Evolutionary conservation across 2,329 filamentous ascomycete species (phyloP).

Genomic region (Stylonectria norvegica): DNA sequence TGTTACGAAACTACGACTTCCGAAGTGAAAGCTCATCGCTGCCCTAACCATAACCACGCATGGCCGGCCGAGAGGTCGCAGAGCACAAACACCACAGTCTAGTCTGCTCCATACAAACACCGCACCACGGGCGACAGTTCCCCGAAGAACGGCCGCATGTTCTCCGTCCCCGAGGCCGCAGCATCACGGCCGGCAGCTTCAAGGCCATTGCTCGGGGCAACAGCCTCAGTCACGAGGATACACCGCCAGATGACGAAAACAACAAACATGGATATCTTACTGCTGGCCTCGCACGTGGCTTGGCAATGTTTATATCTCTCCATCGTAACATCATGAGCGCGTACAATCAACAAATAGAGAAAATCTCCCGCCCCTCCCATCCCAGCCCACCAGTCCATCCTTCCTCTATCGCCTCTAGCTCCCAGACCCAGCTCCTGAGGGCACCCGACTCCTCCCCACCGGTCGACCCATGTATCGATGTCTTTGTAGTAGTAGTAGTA

Average conservation of each 20-base stretch:
- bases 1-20: too few relatives aligned
- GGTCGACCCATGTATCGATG: conserved; percentile 12
- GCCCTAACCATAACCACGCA: too few relatives aligned
- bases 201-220: not conserved
- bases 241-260: conserved; percentile 1
- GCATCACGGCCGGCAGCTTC: not conserved
- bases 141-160: not conserved
- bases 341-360: conserved; percentile 14
- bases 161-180: not conserved
- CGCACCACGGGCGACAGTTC: conserved; percentile 4
- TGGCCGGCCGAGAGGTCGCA: conserved; percentile 5
- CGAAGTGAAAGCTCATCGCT: too few relatives aligned
- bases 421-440: conserved; percentile 7
- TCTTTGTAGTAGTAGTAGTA: conserved; percentile 7
- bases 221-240: not conserved
- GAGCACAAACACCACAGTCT: not conserved
- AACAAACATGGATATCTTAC: conserved; percentile 24
- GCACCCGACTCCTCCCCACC: conserved; percentile 7
- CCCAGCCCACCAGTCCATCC: not conserved
- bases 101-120: conserved; percentile 2
- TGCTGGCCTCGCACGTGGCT: conserved; percentile 10
- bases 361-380: conserved; percentile 6
- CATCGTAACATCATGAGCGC: conserved; percentile 25
- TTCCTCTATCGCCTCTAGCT: conserved; percentile 13
- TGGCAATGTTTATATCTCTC: conserved; percentile 26